phyloP scores from a whole-genome alignment of 1,284 basidiomycete genomes.

The Pseudozyma hubeiensis region DNA sequence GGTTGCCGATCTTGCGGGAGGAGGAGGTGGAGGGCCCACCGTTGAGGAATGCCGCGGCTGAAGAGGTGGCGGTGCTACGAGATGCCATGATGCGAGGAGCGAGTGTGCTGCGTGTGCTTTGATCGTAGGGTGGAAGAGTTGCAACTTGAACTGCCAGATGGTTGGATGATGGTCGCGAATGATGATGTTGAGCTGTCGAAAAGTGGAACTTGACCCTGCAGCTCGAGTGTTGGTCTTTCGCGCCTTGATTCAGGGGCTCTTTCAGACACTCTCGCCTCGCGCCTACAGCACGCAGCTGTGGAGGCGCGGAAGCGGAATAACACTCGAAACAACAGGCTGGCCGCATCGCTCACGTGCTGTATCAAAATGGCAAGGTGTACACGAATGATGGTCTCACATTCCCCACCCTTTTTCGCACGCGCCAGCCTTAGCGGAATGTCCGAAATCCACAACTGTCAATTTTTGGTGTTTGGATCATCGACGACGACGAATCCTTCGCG shows the following conservation, averaged over 20 bases:
- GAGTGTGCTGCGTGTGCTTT: background rate
- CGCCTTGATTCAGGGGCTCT: conserved; percentile 20
- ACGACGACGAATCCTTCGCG: background rate
- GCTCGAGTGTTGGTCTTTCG: conserved; percentile 32
- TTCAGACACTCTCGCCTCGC: background rate
- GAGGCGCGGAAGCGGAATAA: background rate
- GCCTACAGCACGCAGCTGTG: conserved; percentile 1
- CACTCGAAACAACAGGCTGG: background rate
- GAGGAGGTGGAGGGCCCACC: conserved; percentile 10
- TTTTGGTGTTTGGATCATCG: background rate
- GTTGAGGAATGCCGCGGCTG: conserved; percentile 46
- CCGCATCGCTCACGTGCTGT: conserved; percentile 19
- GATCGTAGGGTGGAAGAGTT: background rate
- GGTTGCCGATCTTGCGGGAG: conserved; percentile 35
- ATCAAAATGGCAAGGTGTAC: too few relatives aligned
- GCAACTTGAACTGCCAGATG: too few relatives aligned
- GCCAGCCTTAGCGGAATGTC: background rate
- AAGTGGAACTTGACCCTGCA: background rate
- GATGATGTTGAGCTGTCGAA: too few relatives aligned
- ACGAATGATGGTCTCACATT: too few relatives aligned
- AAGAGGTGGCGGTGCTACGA: conserved; percentile 27
- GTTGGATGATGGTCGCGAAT: too few relatives aligned
- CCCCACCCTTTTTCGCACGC: conserved; percentile 1
- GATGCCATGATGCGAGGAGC: conserved; percentile 17
- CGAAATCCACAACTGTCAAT: background rate